A percentile compares a stretch with the other conserved stretches of the same genome.
Evolutionary conservation across 1,284 basidiomycete species (phyloP).

Genomic region (Abortiporus biennis): DNA sequence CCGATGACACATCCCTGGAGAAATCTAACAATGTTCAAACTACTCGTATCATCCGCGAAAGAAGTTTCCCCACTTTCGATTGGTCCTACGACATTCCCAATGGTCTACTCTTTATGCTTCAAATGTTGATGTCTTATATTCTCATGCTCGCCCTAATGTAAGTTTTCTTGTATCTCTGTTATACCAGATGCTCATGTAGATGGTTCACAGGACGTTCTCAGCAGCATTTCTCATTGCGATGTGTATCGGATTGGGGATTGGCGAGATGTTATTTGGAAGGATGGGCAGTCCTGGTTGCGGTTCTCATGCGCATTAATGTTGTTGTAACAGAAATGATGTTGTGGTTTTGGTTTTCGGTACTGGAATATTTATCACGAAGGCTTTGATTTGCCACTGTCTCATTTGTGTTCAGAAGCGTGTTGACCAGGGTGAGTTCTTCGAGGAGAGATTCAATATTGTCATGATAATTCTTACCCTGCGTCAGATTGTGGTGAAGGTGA

Average conservation of each 20-base stretch:
- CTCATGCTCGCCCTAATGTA: conserved; percentile 75
- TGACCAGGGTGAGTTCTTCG: too few species aligned
- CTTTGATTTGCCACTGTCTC: too few species aligned
- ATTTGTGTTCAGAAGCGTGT: too few species aligned
- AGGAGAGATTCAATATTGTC: too few species aligned
- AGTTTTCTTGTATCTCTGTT: conserved; percentile 22
- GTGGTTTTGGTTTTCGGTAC: too few species aligned
- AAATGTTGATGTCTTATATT: conserved; percentile 49
- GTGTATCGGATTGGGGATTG: conserved; percentile 53
- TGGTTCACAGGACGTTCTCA: conserved; percentile 73
- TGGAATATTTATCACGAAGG: too few species aligned
- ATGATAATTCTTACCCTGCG: too few species aligned
- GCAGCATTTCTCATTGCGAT: conserved; percentile 63
- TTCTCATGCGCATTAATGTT: too few species aligned
- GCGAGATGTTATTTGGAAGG: conserved; percentile 63
- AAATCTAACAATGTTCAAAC: neutral
- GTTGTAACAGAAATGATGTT: too few species aligned
- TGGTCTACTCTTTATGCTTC: conserved; percentile 50
- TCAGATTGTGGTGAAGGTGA: too few species aligned
- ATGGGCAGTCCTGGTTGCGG: too few species aligned
- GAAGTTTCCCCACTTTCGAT: conserved; percentile 50
- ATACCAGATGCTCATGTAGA: too few species aligned
- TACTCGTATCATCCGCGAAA: neutral
- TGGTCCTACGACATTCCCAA: conserved; percentile 54
- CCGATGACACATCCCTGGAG: neutral